Evolutionary conservation across 2,329 filamentous ascomycete genomes (phyloP), one percentile per base, ranked within the genome.

Genomic region (Pseudocercospora eumusae): DNA sequence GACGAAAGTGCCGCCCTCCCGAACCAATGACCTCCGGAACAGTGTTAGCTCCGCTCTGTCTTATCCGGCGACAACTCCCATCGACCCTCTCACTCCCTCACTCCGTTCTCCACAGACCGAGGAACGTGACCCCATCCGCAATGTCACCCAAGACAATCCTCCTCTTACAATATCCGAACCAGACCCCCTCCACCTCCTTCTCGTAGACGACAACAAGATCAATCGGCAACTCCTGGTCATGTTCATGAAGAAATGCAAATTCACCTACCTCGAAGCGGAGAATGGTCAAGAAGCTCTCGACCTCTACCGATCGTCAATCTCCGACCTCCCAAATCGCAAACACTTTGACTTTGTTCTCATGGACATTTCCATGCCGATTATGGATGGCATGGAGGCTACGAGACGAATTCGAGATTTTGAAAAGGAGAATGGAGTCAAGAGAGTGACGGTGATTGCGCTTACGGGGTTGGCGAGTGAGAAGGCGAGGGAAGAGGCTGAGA

Each of bases 221-320:
- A 75, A 75, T 55, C 69, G 74, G 10, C 61, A 66, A n/a, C 59
- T 72, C 4, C 65, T 71, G 11, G 59, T 65, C 6, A 70, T 66
- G 59, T 71, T 67, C 64, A 67, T 67, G 58, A 64, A 66, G 20
- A 64, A 67, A 33, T 69, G 75, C 4, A 73, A 76, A 1, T 77
- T 77, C 1, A 76, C 73, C 11, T 71, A 73, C 10, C 74, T 77
- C 21, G 76, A 76, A 42, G 81, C 81, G 2, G 69, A 71, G 31
- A 77, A 83, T 64, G 82, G 81, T 3, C 74, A 79, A 2, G 77
- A 82, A 67, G 82, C 81, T 2, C 75, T 83, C 0, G 70, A 64
- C 28, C 36, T 59, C 31, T 63, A 64, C 27, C 57, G 44, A 6
- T 21, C 56, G 13, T 44, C 52, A 15, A 40, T 53, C 52, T 49